These are phyloP conservation scores for Abrus precatorius DNA, from an alignment of 306 rosid genomes.

Conservation along the genomic window DNA sequence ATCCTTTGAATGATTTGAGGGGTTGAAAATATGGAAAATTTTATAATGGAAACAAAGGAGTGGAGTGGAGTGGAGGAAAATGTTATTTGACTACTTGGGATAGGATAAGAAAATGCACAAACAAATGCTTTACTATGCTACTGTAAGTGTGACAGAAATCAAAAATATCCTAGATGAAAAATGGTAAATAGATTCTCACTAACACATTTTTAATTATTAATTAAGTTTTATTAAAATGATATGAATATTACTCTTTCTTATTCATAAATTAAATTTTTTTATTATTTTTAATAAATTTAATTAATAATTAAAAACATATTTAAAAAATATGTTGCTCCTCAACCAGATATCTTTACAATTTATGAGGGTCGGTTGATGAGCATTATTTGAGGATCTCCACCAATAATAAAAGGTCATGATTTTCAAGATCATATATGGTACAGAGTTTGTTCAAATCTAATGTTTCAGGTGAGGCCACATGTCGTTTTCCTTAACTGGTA, in stretches of 20 bases:
- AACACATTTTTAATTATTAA: too few species aligned
- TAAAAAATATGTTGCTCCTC: too few species aligned
- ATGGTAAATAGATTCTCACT: background rate
- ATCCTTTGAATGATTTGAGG: constrained; percentile 12
- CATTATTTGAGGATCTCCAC: background rate
- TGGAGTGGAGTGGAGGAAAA: constrained; percentile 18
- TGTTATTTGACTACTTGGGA: background rate
- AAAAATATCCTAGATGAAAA: background rate
- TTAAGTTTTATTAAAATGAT: too few species aligned
- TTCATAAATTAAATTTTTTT: too few species aligned
- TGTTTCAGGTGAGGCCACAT: too few species aligned
- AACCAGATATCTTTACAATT: too few species aligned
- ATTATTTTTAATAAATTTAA: too few species aligned
- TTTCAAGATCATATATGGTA: too few species aligned
- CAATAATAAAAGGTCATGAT: background rate
- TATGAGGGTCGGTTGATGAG: background rate
- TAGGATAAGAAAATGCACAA: constrained; percentile 9
- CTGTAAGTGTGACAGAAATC: too few species aligned
- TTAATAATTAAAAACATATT: too few species aligned
- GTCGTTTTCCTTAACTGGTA: background rate
- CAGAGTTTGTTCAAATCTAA: too few species aligned
- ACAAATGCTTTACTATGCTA: background rate
- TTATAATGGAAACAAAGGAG: background rate
- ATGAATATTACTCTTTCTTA: too few species aligned
- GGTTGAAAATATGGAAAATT: constrained; percentile 14